These are phyloP conservation scores for Rhodotorula sp. DNA, from an alignment of 1,284 basidiomycete species.

Conservation along the genomic window DNA sequence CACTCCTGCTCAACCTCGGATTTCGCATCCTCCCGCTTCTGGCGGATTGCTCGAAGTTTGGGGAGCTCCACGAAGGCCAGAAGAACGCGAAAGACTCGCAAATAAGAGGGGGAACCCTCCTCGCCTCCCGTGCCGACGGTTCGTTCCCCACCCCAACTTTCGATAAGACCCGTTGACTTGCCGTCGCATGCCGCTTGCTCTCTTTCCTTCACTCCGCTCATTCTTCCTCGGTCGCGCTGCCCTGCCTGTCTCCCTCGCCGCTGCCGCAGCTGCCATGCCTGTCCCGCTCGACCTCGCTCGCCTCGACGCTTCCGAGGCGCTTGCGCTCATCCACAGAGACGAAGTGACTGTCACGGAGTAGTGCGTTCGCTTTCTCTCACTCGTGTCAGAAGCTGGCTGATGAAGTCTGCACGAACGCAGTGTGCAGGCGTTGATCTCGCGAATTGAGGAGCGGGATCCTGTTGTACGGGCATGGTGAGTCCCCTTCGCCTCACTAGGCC, in stretches of 20 bases:
- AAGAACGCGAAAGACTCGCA: no score
- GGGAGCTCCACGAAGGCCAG: no score
- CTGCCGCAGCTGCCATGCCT: not conserved
- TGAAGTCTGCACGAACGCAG: conserved; percentile 14
- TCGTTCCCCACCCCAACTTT: conserved; percentile 41
- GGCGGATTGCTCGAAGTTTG: no score
- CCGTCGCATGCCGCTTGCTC: conserved; percentile 59
- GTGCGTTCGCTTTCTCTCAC: conserved; percentile 1
- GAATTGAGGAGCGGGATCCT: conserved; percentile 43
- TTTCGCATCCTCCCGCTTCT: not conserved
- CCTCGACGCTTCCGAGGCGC: conserved; percentile 25
- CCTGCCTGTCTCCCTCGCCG: not conserved
- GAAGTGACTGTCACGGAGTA: conserved; percentile 19
- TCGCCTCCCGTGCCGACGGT: no score
- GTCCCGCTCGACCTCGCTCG: conserved; percentile 13
- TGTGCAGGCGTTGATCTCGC: conserved; percentile 36
- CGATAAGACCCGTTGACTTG: conserved; percentile 50
- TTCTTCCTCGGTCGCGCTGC: not conserved
- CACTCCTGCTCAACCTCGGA: not conserved
- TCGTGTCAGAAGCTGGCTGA: no score
- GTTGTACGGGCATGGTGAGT: conserved; percentile 38
- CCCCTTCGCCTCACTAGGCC: not conserved
- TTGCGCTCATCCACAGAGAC: conserved; percentile 6
- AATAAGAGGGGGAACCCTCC: no score
- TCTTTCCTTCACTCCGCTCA: not conserved